Conservation (phyloP, 805 yeast genomes). For the Debaryomyces tyrocola region DNA sequence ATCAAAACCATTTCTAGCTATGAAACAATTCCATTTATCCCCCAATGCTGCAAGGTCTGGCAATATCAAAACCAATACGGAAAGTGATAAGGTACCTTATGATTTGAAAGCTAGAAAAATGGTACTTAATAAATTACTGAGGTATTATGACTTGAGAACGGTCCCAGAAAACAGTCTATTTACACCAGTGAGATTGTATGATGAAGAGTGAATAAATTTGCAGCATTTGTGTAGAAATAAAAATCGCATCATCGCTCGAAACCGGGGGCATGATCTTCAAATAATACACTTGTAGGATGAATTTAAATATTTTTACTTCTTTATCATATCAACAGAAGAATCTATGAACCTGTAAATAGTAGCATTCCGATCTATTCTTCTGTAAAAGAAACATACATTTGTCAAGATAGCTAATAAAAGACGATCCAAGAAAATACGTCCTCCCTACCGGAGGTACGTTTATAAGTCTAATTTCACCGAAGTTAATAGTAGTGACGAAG, state of each 20-base stretch:
- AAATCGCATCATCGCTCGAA: neutral
- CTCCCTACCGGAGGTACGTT: constrained; percentile 77
- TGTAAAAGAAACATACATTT: neutral
- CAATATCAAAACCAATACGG: neutral
- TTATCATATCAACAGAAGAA: neutral
- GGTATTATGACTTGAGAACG: constrained; percentile 4
- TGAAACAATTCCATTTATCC: constrained; percentile 13
- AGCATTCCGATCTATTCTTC: neutral
- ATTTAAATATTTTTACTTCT: neutral
- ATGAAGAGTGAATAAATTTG: neutral
- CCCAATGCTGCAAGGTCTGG: neutral
- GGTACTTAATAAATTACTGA: constrained; percentile 6
- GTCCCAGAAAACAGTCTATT: neutral
- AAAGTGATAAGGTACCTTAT: neutral
- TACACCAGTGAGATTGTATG: neutral
- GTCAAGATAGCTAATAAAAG: constrained; percentile 78
- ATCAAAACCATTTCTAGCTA: constrained; percentile 5
- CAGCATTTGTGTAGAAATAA: neutral
- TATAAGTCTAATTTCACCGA: constrained; percentile 43
- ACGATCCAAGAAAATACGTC: constrained; percentile 79
- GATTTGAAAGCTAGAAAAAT: constrained; percentile 5
- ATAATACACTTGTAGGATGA: neutral
- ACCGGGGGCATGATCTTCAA: neutral
- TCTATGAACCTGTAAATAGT: neutral
- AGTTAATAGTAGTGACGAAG: constrained; percentile 25